Conservation (phyloP, 257 asterid genomes). For the Rauvolfia tetraphylla region DNA sequence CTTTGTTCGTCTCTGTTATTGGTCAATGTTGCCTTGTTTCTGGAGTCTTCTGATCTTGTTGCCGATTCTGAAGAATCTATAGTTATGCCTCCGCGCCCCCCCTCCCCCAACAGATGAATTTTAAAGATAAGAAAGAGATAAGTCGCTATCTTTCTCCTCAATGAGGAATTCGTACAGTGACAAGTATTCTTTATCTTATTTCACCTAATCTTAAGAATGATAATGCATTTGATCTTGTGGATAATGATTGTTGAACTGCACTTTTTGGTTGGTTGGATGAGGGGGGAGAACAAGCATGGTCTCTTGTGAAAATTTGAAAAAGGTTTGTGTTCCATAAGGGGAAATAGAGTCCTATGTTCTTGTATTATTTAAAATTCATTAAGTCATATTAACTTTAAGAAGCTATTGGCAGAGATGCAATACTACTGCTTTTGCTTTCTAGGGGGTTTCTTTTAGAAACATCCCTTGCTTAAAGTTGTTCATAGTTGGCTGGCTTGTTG, state of each 20-base stretch:
- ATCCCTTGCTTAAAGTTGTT: neutral
- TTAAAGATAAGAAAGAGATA: neutral
- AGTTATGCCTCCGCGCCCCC: too few relatives aligned
- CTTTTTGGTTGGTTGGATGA: neutral
- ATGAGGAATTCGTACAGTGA: slow-evolving; percentile 3
- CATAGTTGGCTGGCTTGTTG: neutral
- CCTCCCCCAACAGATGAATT: too few relatives aligned
- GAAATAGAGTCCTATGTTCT: too few relatives aligned
- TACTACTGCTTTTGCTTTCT: neutral
- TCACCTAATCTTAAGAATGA: slow-evolving; percentile 13
- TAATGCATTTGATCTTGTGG: slow-evolving; percentile 15
- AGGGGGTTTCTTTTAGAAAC: neutral
- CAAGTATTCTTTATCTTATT: slow-evolving; percentile 9
- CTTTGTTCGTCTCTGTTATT: neutral
- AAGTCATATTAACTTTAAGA: neutral
- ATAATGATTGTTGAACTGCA: slow-evolving; percentile 15
- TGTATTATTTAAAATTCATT: too few relatives aligned
- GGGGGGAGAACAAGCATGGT: neutral
- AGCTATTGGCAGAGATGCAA: too few relatives aligned
- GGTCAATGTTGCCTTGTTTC: neutral
- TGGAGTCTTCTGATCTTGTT: neutral
- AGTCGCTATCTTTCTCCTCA: neutral
- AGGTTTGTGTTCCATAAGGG: too few relatives aligned
- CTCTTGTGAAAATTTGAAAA: neutral
- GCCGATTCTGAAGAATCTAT: too few relatives aligned